phyloP scores from a whole-genome alignment of 176 grass and related monocot genomes.

The Oryza nivara region DNA sequence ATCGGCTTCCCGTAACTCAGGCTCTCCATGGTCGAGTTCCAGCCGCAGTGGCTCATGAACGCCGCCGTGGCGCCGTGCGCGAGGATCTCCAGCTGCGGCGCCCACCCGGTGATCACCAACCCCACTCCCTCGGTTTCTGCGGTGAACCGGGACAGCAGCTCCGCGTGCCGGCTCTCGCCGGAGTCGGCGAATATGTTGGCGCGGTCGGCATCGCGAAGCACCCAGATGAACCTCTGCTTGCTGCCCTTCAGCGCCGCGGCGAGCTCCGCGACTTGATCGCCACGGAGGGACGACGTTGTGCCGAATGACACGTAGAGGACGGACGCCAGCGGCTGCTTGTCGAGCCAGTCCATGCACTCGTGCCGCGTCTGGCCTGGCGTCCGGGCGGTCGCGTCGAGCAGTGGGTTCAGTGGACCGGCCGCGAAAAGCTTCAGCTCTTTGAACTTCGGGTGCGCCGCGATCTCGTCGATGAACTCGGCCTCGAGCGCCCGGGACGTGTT shows the following conservation, averaged over 20 bases:
- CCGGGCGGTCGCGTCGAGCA: neutral
- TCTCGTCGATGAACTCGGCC: constrained; percentile 43
- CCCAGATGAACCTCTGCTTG: constrained; percentile 64
- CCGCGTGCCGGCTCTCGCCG: neutral
- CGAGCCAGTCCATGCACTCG: constrained; percentile 54
- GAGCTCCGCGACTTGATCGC: constrained; percentile 43
- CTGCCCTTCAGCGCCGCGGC: constrained; percentile 42
- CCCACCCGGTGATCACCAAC: constrained; percentile 54
- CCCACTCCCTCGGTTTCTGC: constrained; percentile 31
- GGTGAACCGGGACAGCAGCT: neutral
- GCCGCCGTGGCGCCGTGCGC: constrained; percentile 46
- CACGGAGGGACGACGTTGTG: constrained; percentile 35
- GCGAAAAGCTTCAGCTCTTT: constrained; percentile 42
- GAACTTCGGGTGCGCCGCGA: constrained; percentile 23
- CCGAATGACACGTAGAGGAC: constrained; percentile 67
- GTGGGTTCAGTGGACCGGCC: constrained; percentile 52
- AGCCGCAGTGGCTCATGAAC: constrained; percentile 76
- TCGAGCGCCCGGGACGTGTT: constrained; percentile 33
- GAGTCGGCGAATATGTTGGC: neutral
- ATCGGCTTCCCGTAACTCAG: constrained; percentile 56
- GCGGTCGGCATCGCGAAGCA: constrained; percentile 56
- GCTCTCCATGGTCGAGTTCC: constrained; percentile 70
- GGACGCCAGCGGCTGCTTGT: constrained; percentile 38
- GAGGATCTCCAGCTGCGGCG: constrained; percentile 67
- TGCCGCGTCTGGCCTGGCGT: neutral